These are phyloP conservation scores for Iberis pinnata DNA, from an alignment of 345 rosid genomes.

Conservation along the genomic window DNA sequence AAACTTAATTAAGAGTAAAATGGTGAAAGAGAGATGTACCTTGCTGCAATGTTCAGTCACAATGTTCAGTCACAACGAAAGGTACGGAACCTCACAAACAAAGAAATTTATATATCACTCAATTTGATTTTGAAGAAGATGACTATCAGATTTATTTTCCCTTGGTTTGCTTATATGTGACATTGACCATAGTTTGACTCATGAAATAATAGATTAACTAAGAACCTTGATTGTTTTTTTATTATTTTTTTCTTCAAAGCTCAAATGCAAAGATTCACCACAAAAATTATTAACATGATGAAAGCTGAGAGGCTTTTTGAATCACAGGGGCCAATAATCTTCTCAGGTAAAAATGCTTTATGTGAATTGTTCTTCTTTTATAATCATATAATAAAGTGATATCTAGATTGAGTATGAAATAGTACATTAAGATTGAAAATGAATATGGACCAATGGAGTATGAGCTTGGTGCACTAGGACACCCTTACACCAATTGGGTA, in stretches of 20 bases:
- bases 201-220: neutral
- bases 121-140: too few species aligned
- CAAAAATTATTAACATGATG: conserved; percentile 93
- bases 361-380: too few species aligned
- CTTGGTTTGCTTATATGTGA: too few species aligned
- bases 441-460: conserved; percentile 95
- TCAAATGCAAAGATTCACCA: conserved; percentile 81
- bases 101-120: too few species aligned
- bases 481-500: conserved; percentile 74
- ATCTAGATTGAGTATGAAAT: conserved; percentile 16
- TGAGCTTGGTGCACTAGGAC: conserved; percentile 67
- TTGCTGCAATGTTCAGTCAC: too few species aligned
- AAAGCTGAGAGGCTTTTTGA: conserved; percentile 78
- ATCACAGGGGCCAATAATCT: conserved; percentile 91
- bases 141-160: too few species aligned
- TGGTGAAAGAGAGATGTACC: too few species aligned
- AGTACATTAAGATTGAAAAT: conserved; percentile 67
- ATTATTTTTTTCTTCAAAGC: conserved; percentile 44
- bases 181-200: conserved; percentile 23
- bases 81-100: too few species aligned
- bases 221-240: neutral
- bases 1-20: too few species aligned
- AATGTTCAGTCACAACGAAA: too few species aligned
- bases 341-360: conserved; percentile 58
- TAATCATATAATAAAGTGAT: neutral